Percentiles rank a stretch among this genome's conserved stretches.
Conservation (phyloP, 179 eudicot species). For the Kewa caespitosa region DNA sequence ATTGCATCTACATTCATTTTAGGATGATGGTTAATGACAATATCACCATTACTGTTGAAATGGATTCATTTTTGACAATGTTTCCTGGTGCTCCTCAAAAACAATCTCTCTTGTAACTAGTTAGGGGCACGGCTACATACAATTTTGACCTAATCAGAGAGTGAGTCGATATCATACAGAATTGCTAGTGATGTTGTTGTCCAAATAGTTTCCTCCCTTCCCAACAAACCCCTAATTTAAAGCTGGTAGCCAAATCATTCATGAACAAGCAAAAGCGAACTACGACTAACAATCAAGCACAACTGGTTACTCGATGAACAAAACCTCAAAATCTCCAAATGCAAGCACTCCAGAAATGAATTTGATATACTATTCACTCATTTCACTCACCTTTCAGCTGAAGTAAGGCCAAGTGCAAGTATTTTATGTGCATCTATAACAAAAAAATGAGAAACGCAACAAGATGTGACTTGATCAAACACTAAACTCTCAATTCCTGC, state of each 20-base stretch:
- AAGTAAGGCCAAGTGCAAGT: neutral
- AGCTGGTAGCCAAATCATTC: neutral
- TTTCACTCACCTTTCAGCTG: neutral
- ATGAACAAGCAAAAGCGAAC: neutral
- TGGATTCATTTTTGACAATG: no score
- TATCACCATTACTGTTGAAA: no score
- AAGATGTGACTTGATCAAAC: neutral
- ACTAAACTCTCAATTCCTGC: neutral
- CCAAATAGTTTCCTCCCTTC: neutral
- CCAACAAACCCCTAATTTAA: neutral
- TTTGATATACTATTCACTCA: neutral
- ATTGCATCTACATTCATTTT: no score
- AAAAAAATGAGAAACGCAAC: neutral
- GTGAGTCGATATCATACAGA: no score
- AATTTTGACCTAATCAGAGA: no score
- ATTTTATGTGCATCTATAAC: neutral
- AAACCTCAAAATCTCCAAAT: neutral
- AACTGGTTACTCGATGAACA: neutral
- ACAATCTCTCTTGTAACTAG: no score
- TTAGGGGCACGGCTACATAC: no score
- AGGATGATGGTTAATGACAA: no score
- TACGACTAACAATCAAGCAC: neutral
- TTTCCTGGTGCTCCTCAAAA: no score
- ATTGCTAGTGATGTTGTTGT: no score
- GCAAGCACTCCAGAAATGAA: neutral